phyloP scores from a whole-genome alignment of 1,284 basidiomycete genomes.

The Trametes polyzona region DNA sequence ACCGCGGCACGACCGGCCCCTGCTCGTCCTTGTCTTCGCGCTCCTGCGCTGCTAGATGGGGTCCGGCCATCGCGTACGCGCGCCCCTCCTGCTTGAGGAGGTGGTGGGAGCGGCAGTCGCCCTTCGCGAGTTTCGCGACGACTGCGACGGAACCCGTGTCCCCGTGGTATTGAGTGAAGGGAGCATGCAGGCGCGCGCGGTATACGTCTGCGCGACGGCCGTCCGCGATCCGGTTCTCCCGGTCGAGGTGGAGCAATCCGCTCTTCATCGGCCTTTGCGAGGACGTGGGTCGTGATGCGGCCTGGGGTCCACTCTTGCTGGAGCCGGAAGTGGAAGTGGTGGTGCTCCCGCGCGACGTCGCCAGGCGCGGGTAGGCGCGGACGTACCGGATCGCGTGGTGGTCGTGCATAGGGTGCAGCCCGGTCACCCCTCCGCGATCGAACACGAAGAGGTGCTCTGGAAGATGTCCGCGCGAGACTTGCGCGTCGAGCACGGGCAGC shows the following conservation, averaged over 20 bases:
- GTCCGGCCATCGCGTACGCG: conserved; percentile 48
- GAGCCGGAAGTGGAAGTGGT: too few relatives aligned
- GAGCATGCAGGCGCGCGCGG: conserved; percentile 34
- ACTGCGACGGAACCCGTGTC: too few relatives aligned
- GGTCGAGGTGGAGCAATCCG: conserved; percentile 30
- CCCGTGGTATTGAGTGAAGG: too few relatives aligned
- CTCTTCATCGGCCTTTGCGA: neutral
- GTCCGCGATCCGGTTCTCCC: conserved; percentile 34
- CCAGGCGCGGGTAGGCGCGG: conserved; percentile 25
- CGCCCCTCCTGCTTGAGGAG: conserved; percentile 43
- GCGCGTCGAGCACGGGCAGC: conserved; percentile 31
- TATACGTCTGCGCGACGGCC: conserved; percentile 39
- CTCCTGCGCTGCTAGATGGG: neutral
- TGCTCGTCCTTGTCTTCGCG: conserved; percentile 34
- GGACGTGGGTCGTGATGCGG: too few relatives aligned
- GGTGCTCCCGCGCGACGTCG: neutral
- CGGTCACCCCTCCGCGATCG: conserved; percentile 22
- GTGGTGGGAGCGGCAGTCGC: conserved; percentile 19
- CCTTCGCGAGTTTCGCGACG: conserved; percentile 36
- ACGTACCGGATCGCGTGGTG: conserved; percentile 26
- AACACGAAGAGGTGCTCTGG: conserved; percentile 38
- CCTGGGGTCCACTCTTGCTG: too few relatives aligned
- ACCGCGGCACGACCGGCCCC: conserved; percentile 50
- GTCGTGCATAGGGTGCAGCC: neutral
- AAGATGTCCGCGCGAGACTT: conserved; percentile 31